Conservation (phyloP, 148 eudicot species). For the Suaeda aralocaspica region DNA sequence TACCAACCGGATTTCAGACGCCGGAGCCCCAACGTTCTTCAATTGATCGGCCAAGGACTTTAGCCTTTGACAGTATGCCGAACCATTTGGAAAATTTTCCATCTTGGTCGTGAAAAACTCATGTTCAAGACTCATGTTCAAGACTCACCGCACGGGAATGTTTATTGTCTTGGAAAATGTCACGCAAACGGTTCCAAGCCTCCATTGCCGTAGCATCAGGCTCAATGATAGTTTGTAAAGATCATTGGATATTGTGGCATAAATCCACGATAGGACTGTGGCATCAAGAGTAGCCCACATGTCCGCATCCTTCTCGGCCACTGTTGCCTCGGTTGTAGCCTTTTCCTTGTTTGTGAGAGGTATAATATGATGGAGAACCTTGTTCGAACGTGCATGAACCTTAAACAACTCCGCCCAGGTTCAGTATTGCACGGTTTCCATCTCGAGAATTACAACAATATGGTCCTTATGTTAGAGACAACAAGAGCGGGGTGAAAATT, state of each 20-base stretch:
- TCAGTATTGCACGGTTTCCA: no score
- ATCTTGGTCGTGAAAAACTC: not conserved
- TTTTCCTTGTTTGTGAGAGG: no score
- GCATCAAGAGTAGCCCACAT: no score
- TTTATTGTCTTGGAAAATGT: conserved; percentile 3
- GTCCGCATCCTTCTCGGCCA: no score
- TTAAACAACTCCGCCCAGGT: no score
- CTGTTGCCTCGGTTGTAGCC: no score
- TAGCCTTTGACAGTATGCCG: conserved; percentile 1
- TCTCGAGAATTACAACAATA: no score
- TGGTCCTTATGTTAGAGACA: no score
- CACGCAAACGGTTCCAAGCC: not conserved
- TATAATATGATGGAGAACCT: no score
- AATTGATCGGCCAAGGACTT: not conserved
- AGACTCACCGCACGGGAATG: not conserved
- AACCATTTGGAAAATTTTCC: not conserved
- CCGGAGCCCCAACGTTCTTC: not conserved
- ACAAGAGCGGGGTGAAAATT: no score
- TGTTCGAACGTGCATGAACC: no score
- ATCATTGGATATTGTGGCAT: not conserved
- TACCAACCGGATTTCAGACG: not conserved
- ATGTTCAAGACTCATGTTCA: not conserved
- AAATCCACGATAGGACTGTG: no score
- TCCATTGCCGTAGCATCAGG: not conserved
- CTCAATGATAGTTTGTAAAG: not conserved